Evolutionary conservation across 2,329 filamentous ascomycete species (phyloP), one percentile per base, ranked within the genome.

Genomic region (Aspergillus sp.): DNA sequence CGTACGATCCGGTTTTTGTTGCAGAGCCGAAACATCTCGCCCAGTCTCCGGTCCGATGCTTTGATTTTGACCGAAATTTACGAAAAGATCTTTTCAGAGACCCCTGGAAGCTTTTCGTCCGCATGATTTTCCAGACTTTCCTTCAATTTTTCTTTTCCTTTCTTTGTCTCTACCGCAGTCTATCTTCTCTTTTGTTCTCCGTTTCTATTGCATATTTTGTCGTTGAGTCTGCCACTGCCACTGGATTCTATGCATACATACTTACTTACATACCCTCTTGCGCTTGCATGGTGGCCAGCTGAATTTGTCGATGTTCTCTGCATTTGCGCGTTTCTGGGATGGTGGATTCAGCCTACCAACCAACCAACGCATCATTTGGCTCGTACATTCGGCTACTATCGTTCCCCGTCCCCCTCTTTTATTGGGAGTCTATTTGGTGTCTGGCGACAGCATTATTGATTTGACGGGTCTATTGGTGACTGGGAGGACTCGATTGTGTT

Each of bases 1-100:
- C 82, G 80, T 51, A 97, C 91, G 0, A 88, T 95, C 52, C 66
- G 68, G 2, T 91, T 96, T 63, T 76, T 97, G 44, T 70, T 77
- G 41, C 74, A 84, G 48, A 82, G 86, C 29, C 76, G 81, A 30
- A 79, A 83, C 5, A 84, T 86, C 27, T 86, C 86, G 0, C 88
- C 88, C 42, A 85, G 87, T 5, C 77, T 96, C 5, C 68, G 72
- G 42, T 79, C 80, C 41, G 89, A 96, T 63, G 79, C 85, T 61
- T 77, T 79, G 44, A 93, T 96, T 48, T 74, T 96, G 9, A 68
- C 72, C 38, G 71, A 75, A 44, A 75, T 77, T 43, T 69, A 72
- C 29, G 54, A 60, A 8, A 68, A 66, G 47, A 66, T 72, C 10
- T 72, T 73, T 44, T 71, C 78, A 7, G 48, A 55, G 9, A 42